Base-by-base conservation (phyloP, 805 yeast species). In the Brettanomyces custersianus region DNA sequence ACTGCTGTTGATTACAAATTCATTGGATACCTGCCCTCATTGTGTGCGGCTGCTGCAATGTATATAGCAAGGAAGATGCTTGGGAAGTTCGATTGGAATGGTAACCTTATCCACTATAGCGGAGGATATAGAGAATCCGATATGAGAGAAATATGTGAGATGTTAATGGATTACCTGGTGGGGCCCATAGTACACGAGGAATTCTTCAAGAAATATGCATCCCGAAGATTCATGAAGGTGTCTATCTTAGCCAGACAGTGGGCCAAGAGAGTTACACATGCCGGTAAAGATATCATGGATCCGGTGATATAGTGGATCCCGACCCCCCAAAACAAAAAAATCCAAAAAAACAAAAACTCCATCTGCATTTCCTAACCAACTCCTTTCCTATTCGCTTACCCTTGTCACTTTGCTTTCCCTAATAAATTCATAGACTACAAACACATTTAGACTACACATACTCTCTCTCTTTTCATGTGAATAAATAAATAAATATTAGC, bases 201-300 rank as follows among this genome's bases (percentile, higher is more conserved):
- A 56, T 86, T 90, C 52, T 87, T 86, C 66, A 84, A 82, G 54
- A 92, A 92, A 62, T 92, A 92, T 55, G 90, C 95, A 33, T 75
- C 92, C 22, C 77, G 86, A 54, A 80, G 83, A 56, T 87, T 80
- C 54, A 74, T 92, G 80, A 84, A 85, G 59, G 92, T 87, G 20
- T 77, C 86, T 39, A 72, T 81, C 15, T 66, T 80, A 39, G 80
- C 92, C 43, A 72, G 90, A 54, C 82, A 80, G 55, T 82, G 92
- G 92, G 92, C 88, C 18, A 75, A 79, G 53, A 71, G 75, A 48
- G 61, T 70, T 36, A 60, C 61, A 29, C 51, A 63, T 29, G 77
- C 71, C 41, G 66, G 69, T 34, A 68, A 62, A 42, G 55, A 47
- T 43, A 59, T 60, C 24, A 60, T 60, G 64, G 65, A 60, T 48